Conservation (phyloP, 371 early-diverging fungal species). For the Gilbertella persicaria region DNA sequence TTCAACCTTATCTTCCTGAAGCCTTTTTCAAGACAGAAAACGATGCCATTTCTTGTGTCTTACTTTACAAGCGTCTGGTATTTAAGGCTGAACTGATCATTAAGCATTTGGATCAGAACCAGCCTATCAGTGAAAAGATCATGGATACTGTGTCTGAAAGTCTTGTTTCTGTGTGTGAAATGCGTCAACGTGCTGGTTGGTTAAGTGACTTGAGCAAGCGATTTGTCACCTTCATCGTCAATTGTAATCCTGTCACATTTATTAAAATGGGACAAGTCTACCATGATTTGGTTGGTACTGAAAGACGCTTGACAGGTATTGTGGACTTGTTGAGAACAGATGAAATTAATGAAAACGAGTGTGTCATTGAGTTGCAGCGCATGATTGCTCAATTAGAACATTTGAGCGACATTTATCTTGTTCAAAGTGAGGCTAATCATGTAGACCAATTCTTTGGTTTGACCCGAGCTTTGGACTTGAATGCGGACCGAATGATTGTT, state of each 20-base stretch:
- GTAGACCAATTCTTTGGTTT: slow-evolving; percentile 57
- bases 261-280: slow-evolving; percentile 66
- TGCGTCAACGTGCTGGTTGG: slow-evolving; percentile 71
- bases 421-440: slow-evolving; percentile 36
- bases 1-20: slow-evolving; percentile 82
- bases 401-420: slow-evolving; percentile 63
- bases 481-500: slow-evolving; percentile 67
- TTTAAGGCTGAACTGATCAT: slow-evolving; percentile 82
- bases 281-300: slow-evolving; percentile 72
- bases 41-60: slow-evolving; percentile 74
- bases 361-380: slow-evolving; percentile 62
- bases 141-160: slow-evolving; percentile 53
- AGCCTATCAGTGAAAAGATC: slow-evolving; percentile 60
- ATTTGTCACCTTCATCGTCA: slow-evolving; percentile 67
- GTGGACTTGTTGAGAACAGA: slow-evolving; percentile 75
- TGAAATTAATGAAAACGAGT: slow-evolving; percentile 65
- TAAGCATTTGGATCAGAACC: slow-evolving; percentile 74
- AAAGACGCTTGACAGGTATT: slow-evolving; percentile 67
- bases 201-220: slow-evolving; percentile 66
- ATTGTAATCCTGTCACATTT: slow-evolving; percentile 72
- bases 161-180: slow-evolving; percentile 59
- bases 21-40: slow-evolving; percentile 80
- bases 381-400: slow-evolving; percentile 69
- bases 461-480: slow-evolving; percentile 60
- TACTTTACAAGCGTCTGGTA: slow-evolving; percentile 76